These are phyloP conservation scores for Starmerella geochares DNA, from an alignment of 805 yeast genomes.

Conservation along the genomic window DNA sequence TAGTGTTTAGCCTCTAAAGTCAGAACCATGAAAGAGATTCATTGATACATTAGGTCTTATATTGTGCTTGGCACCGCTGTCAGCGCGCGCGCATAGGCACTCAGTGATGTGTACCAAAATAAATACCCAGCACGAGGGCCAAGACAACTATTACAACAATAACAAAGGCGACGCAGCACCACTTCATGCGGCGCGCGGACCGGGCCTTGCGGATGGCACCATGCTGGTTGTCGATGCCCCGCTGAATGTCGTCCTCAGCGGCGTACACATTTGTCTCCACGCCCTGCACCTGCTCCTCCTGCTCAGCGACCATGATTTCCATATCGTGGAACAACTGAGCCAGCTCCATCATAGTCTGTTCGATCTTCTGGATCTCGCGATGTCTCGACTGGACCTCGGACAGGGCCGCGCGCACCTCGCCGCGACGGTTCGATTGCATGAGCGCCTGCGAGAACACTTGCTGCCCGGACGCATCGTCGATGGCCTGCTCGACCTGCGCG, in stretches of 20 bases:
- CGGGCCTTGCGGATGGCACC: conserved; percentile 81
- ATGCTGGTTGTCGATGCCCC: conserved; percentile 87
- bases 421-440: conserved; percentile 33
- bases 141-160: conserved; percentile 27
- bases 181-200: conserved; percentile 80
- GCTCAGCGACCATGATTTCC: conserved; percentile 93
- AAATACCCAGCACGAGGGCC: conserved; percentile 24
- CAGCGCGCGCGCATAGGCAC: no score
- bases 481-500: conserved; percentile 72
- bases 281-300: conserved; percentile 75
- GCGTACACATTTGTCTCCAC: conserved; percentile 67
- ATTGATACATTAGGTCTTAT: not conserved
- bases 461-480: conserved; percentile 68
- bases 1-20: no score
- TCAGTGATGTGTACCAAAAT: conserved; percentile 20
- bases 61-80: not conserved
- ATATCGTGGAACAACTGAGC: conserved; percentile 90
- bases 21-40: no score
- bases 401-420: conserved; percentile 85
- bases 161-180: conserved; percentile 50
- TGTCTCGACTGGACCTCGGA: conserved; percentile 95
- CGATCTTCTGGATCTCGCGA: conserved; percentile 86
- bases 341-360: conserved; percentile 88
- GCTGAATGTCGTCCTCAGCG: conserved; percentile 85
- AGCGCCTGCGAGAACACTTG: conserved; percentile 88